Conservation (phyloP, 2,329 filamentous ascomycete species). For the Madurella fahalii region DNA sequence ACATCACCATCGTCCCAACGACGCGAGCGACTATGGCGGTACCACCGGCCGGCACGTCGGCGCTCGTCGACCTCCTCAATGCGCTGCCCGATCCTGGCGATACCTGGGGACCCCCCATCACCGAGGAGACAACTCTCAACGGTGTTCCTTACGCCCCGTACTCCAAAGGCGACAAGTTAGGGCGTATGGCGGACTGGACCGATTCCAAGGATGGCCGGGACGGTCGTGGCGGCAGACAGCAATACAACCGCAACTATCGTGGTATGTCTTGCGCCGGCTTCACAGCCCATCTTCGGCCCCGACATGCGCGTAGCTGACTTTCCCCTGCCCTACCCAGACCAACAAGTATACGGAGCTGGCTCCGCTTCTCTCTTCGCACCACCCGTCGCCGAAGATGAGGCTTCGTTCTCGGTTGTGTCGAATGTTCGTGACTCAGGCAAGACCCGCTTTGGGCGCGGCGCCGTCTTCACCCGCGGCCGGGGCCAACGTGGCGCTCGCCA, state of each 20-base stretch:
- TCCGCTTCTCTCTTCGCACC: slow-evolving; percentile 84
- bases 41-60: slow-evolving; percentile 21
- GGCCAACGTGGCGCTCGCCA: slow-evolving; percentile 68
- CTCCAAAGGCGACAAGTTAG: slow-evolving; percentile 97
- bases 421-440: slow-evolving; percentile 85
- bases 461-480: slow-evolving; percentile 82
- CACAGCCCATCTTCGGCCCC: slow-evolving; percentile 8
- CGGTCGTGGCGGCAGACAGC: slow-evolving; percentile 69
- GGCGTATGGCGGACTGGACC: slow-evolving; percentile 99
- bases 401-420: slow-evolving; percentile 96
- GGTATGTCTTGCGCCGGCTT: slow-evolving; percentile 49
- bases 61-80: slow-evolving; percentile 60
- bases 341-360: slow-evolving; percentile 93
- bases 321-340: slow-evolving; percentile 53
- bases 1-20: neutral
- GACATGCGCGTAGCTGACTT: slow-evolving; percentile 14
- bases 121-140: slow-evolving; percentile 82
- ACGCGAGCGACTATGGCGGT: slow-evolving; percentile 23
- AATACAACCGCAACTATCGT: slow-evolving; percentile 91
- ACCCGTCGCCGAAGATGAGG: slow-evolving; percentile 90
- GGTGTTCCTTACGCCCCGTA: slow-evolving; percentile 97
- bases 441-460: slow-evolving; percentile 82
- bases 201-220: slow-evolving; percentile 82
- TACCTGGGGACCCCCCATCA: slow-evolving; percentile 82
- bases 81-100: slow-evolving; percentile 65